Evolutionary conservation across 768 basidiomycete species (phyloP).

Genomic region (Lentinus tigrinus): DNA sequence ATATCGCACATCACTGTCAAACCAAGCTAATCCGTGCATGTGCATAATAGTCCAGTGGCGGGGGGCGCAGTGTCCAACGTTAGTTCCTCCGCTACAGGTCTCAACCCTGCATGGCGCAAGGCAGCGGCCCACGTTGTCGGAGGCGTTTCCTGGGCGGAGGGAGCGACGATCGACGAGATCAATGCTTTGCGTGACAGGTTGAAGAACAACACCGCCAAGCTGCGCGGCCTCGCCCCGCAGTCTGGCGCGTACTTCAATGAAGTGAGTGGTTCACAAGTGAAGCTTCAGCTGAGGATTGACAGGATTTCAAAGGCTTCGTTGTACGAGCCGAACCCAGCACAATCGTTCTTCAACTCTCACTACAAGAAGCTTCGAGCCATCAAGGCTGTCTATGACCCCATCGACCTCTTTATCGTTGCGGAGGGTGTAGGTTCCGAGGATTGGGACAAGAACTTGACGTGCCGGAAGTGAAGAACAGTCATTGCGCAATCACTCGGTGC

Average conservation of each 20-base stretch:
- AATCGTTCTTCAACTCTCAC: conserved; percentile 46
- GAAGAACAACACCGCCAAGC: conserved; percentile 18
- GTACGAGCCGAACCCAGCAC: conserved; percentile 39
- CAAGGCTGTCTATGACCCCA: conserved; percentile 46
- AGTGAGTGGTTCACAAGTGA: conserved; percentile 26
- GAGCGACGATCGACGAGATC: conserved; percentile 16
- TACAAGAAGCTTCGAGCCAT: conserved; percentile 39
- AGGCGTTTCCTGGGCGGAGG: conserved; percentile 21
- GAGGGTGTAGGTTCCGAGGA: conserved; percentile 50
- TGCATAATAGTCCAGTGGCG: conserved; percentile 37
- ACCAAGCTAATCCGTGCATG: no score
- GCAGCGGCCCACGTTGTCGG: conserved; percentile 33
- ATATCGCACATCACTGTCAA: background rate
- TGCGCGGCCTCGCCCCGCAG: conserved; percentile 31
- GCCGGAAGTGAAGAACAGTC: conserved; percentile 19
- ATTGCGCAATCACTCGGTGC: no score
- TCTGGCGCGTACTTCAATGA: conserved; percentile 49
- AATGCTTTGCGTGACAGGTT: conserved; percentile 12
- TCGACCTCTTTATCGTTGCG: conserved; percentile 43
- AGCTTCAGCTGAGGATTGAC: background rate
- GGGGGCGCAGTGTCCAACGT: conserved; percentile 43
- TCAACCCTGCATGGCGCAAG: conserved; percentile 49
- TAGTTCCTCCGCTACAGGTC: conserved; percentile 38
- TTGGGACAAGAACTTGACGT: conserved; percentile 37
- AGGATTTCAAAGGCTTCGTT: conserved; percentile 36